These are phyloP conservation scores for Pterocarpus macrocarpus DNA, from an alignment of 306 rosid genomes.

Conservation along the genomic window DNA sequence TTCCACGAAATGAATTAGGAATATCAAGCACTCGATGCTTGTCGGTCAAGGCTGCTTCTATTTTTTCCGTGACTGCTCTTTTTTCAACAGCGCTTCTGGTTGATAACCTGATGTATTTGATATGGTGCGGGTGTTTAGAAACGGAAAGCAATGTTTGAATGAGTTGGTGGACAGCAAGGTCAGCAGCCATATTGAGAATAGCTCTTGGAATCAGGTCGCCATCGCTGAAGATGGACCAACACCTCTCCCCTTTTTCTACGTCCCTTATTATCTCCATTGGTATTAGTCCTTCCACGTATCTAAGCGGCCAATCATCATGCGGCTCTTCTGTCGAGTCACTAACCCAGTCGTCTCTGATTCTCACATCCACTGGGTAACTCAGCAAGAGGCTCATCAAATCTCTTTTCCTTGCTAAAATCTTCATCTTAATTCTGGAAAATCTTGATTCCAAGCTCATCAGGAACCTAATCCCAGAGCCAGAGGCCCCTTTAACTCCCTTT, in stretches of 20 bases:
- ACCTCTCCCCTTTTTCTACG: neutral
- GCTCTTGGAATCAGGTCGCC: neutral
- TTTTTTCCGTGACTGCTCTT: neutral
- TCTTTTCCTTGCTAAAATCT: neutral
- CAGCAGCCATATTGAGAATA: constrained; percentile 16
- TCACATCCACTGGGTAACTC: neutral
- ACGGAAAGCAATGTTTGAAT: constrained; percentile 5
- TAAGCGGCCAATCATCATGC: neutral
- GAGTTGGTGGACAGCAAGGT: constrained; percentile 41
- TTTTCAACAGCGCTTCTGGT: constrained; percentile 12
- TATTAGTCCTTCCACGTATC: constrained; percentile 10
- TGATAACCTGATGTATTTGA: constrained; percentile 1
- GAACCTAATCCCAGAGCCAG: neutral
- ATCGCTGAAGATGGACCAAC: neutral
- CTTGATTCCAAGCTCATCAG: neutral
- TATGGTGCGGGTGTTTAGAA: neutral
- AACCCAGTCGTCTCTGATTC: neutral
- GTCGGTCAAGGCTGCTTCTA: neutral
- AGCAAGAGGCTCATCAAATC: constrained; percentile 31
- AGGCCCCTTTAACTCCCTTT: neutral
- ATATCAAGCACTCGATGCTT: neutral
- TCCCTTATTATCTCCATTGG: neutral
- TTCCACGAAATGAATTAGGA: neutral
- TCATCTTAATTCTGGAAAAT: neutral
- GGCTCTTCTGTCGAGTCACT: neutral